Evolutionary conservation across 306 rosid genomes (phyloP), one percentile per base, ranked within the genome.

Genomic region (Aeschynomene evenia): DNA sequence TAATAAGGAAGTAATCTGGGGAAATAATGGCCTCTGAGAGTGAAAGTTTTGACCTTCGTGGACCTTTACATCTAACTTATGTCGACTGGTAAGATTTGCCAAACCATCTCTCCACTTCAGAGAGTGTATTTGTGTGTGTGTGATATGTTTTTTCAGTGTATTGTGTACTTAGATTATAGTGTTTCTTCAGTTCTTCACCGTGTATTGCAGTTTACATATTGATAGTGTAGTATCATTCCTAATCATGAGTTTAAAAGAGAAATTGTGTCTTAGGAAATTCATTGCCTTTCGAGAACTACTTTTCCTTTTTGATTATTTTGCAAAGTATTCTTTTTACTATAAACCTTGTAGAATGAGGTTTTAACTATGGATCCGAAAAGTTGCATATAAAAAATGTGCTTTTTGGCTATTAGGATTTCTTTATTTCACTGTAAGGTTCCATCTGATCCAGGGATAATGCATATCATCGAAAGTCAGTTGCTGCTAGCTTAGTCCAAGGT

Each of bases 401-500:
- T 56, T 69, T 65, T 73, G 37, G 26, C 23, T 62, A 36, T 36
- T 33, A 50, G 59, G 46, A 12, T 74, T 68, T 65, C 22, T n/a
- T n/a, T n/a, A n/a, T n/a, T n/a, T n/a, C n/a, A n/a, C n/a, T n/a
- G n/a, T 7, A 49, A 10, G 31, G 23, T 63, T 73, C 48, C 3
- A 36, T 59, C 18, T 29, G 69, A 66, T 75, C 24, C 82, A 91
- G 99, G 99, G 83, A 83, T 37, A 79, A 89, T 71, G 58, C 77
- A 11, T 23, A 89, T 72, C 92, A 94, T 74, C 74, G 85, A 70
- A 85, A 81, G 71, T 84, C 99, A 5, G 87, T 91, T 51, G 97
- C 96, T 26, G 96, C 99, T 36, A 77, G 96, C 87, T 87, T 94
- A 83, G 97, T 94, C 61, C 87, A 94, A 62, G 96, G 95, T 68